phyloP scores from a whole-genome alignment of 345 rosid genomes.

The Syzygium jambos region DNA sequence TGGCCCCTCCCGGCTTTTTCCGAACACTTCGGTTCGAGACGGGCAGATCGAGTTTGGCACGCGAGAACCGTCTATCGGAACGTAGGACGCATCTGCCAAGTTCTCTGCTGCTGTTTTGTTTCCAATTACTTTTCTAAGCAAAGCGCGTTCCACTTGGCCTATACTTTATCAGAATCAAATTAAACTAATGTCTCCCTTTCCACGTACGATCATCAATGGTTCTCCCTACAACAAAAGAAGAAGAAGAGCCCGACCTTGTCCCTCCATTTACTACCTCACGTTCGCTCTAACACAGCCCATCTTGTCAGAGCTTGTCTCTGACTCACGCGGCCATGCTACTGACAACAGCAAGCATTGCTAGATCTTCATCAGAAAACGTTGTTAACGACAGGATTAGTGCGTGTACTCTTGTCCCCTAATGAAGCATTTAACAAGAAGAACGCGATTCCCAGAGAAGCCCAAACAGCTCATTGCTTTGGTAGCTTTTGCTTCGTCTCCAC shows the following conservation, averaged over 20 bases:
- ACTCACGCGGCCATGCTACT: neutral
- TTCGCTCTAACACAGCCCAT: neutral
- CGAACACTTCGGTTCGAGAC: fast-evolving
- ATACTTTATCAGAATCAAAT: neutral
- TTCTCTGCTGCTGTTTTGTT: neutral
- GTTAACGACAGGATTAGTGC: too few species aligned
- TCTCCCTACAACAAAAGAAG: neutral
- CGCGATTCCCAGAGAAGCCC: neutral
- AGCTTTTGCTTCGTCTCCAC: neutral
- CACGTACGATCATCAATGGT: neutral
- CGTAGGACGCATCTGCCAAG: neutral
- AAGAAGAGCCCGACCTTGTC: neutral
- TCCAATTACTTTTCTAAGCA: neutral
- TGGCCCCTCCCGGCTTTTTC: neutral
- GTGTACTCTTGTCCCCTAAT: neutral
- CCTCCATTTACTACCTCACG: neutral
- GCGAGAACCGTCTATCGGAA: too few species aligned
- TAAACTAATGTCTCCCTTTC: neutral
- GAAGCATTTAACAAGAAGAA: neutral
- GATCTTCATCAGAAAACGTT: neutral
- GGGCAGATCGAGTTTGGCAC: neutral
- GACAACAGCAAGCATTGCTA: neutral
- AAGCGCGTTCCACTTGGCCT: neutral
- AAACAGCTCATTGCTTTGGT: neutral
- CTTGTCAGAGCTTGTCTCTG: neutral